These are phyloP conservation scores for Eutrema japonicum DNA, from an alignment of 345 rosid species.

Conservation along the genomic window DNA sequence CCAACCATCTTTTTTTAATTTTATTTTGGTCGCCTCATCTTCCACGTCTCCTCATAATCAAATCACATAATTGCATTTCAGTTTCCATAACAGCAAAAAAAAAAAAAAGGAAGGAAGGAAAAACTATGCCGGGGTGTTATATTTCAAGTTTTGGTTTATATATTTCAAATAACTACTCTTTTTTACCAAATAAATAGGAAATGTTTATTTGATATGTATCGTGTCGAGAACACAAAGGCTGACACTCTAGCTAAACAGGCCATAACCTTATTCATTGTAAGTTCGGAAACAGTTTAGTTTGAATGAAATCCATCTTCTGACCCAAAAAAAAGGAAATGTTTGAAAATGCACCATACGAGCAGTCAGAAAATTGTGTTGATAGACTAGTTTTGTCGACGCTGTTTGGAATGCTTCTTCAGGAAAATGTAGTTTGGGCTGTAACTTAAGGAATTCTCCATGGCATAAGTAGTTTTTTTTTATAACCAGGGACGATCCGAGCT, in stretches of 20 bases:
- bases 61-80: slow-evolving; percentile 32
- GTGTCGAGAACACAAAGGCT: too few relatives aligned
- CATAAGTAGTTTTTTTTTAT: too few relatives aligned
- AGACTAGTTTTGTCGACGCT: neutral
- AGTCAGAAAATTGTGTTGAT: neutral
- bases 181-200: neutral
- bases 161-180: neutral
- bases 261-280: too few relatives aligned
- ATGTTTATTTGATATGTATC: too few relatives aligned
- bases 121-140: neutral
- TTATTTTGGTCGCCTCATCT: slow-evolving; percentile 37
- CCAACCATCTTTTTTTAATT: slow-evolving; percentile 29
- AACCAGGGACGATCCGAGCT: too few relatives aligned
- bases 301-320: too few relatives aligned
- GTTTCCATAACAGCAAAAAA: neutral
- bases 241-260: too few relatives aligned
- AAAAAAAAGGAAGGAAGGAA: neutral
- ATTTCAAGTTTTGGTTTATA: slow-evolving; percentile 14
- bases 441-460: too few relatives aligned
- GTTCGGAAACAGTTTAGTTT: too few relatives aligned
- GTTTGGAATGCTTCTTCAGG: too few relatives aligned
- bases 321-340: neutral
- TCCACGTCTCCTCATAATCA: slow-evolving; percentile 41
- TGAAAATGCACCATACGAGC: neutral
- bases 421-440: too few relatives aligned